Percentiles rank a stretch among this genome's conserved stretches.
Conservation (phyloP, 371 early-diverging fungal species). For the Mucor irregularis region DNA sequence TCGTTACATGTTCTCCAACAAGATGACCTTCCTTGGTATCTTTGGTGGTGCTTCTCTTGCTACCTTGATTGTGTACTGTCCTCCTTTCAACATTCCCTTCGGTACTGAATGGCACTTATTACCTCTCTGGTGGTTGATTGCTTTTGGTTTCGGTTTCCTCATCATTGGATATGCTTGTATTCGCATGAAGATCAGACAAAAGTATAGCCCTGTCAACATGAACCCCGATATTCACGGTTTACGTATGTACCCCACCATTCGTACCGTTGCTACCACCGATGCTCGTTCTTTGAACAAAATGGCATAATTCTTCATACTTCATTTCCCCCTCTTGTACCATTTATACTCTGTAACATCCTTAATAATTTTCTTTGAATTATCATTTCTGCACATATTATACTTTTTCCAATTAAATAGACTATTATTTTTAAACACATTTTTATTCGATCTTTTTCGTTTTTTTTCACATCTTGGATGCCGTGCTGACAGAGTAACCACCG, state of each 20-base stretch:
- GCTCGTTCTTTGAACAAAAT: constrained; percentile 5
- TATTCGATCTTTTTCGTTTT: too few species aligned
- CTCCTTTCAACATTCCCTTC: constrained; percentile 77
- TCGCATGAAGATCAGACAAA: constrained; percentile 63
- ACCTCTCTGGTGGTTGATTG: constrained; percentile 79
- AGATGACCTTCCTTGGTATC: constrained; percentile 65
- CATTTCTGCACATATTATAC: not conserved
- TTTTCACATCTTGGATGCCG: not conserved
- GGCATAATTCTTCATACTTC: too few species aligned
- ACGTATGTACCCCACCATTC: constrained; percentile 62
- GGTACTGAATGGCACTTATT: constrained; percentile 58
- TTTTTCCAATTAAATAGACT: too few species aligned
- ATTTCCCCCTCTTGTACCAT: too few species aligned
- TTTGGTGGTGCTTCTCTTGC: constrained; percentile 63
- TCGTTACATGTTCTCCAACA: constrained; percentile 80
- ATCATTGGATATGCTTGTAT: constrained; percentile 74
- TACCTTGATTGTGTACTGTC: constrained; percentile 77
- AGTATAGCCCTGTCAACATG: constrained; percentile 57
- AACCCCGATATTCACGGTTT: constrained; percentile 81
- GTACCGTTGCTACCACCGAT: constrained; percentile 23
- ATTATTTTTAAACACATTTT: too few species aligned
- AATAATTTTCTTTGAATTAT: not conserved
- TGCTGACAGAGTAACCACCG: constrained; percentile 60
- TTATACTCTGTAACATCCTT: not conserved
- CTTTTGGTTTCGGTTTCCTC: constrained; percentile 75